A percentile compares a stretch with the other conserved stretches of the same genome.
These are phyloP conservation scores for Ustilago nuda DNA, from an alignment of 1,284 basidiomycete genomes.

Conservation along the genomic window DNA sequence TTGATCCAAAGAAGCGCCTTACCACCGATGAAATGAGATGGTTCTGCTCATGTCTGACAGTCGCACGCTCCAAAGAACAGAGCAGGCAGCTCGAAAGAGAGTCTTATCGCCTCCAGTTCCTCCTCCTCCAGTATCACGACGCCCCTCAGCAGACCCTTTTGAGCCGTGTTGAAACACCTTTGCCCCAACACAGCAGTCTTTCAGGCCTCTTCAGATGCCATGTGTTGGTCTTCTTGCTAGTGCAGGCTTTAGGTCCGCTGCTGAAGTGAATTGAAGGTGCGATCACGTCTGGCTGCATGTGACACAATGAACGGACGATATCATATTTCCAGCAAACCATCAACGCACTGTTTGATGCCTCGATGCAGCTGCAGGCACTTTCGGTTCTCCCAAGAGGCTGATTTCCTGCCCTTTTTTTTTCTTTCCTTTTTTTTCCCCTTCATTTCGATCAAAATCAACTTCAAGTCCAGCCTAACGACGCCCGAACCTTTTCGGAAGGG, in stretches of 20 bases:
- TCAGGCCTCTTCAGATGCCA: background rate
- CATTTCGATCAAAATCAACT: background rate
- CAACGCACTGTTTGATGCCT: constrained; percentile 31
- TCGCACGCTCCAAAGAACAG: background rate
- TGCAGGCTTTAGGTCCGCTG: background rate
- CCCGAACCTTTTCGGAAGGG: background rate
- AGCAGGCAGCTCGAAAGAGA: background rate
- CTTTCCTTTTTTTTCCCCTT: background rate
- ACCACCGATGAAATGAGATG: constrained; percentile 3
- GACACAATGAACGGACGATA: constrained; percentile 14
- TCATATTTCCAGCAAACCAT: background rate
- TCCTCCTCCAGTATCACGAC: background rate
- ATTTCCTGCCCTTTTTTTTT: constrained; percentile 2
- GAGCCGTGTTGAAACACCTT: background rate
- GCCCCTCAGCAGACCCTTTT: background rate
- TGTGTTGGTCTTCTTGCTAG: background rate
- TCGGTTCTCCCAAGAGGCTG: background rate
- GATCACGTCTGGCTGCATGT: background rate
- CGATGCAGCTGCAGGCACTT: constrained; percentile 7
- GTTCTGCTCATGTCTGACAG: background rate
- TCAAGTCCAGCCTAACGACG: background rate
- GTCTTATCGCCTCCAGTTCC: background rate
- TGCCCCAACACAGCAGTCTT: background rate
- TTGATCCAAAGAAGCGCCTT: constrained; percentile 27
- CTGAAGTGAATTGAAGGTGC: background rate